A percentile compares a stretch with the other conserved stretches of the same genome.
Evolutionary conservation across 2,329 filamentous ascomycete genomes (phyloP).

Genomic region (Pseudogymnoascus sp.): DNA sequence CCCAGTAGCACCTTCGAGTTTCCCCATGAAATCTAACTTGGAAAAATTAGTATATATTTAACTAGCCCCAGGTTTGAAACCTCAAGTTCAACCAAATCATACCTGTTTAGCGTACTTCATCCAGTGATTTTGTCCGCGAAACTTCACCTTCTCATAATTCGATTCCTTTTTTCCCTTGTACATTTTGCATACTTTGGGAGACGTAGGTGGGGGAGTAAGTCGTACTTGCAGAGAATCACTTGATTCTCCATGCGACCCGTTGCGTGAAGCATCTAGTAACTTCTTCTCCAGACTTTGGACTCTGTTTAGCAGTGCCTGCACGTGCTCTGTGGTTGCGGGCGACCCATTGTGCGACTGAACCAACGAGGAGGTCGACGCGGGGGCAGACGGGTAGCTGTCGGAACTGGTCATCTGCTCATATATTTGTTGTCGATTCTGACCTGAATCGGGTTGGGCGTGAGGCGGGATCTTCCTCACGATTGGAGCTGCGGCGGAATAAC

Average conservation of each 20-base stretch:
- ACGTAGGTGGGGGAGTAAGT: neutral
- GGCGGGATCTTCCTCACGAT: neutral
- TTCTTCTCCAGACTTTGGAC: conserved; percentile 11
- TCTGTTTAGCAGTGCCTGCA: conserved; percentile 1
- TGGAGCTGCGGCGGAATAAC: conserved; percentile 2
- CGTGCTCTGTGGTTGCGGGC: conserved; percentile 3
- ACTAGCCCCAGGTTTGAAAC: neutral
- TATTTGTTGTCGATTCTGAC: conserved; percentile 5
- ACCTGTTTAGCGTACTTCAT: conserved; percentile 22
- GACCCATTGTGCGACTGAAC: neutral
- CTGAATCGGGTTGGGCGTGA: neutral
- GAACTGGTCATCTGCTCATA: neutral
- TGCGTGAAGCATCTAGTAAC: neutral
- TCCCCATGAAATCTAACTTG: neutral
- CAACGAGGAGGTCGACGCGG: neutral
- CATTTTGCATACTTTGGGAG: neutral
- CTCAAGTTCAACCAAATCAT: neutral
- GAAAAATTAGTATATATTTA: neutral
- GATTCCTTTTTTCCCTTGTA: conserved; percentile 1
- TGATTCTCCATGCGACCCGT: neutral
- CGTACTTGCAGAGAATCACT: neutral
- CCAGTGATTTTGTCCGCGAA: conserved; percentile 25
- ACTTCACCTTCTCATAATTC: conserved; percentile 20
- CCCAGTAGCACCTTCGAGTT: neutral
- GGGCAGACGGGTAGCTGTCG: neutral